Conservation (phyloP, 2,329 filamentous ascomycete genomes). For the Arthrobotrys sinensis region DNA sequence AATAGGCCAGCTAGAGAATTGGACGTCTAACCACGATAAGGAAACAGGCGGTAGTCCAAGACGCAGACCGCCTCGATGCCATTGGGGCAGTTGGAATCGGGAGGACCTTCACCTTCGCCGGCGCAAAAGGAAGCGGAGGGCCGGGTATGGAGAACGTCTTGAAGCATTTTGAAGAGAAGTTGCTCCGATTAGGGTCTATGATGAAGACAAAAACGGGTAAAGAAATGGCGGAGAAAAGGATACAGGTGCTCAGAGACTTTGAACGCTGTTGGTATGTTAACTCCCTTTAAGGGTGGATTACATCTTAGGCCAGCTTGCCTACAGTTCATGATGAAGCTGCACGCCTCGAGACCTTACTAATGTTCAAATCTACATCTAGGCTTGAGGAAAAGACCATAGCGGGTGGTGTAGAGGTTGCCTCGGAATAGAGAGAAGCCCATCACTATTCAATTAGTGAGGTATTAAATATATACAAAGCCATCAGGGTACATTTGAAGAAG, state of each 20-base stretch:
- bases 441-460: too few relatives aligned
- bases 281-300: neutral
- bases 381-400: slow-evolving; percentile 57
- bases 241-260: slow-evolving; percentile 71
- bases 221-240: slow-evolving; percentile 70
- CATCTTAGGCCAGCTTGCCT: neutral
- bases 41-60: slow-evolving; percentile 81
- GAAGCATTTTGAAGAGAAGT: slow-evolving; percentile 82
- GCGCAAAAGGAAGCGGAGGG: slow-evolving; percentile 72
- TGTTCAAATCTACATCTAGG: slow-evolving; percentile 11
- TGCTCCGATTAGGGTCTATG: slow-evolving; percentile 75
- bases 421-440: neutral
- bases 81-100: slow-evolving; percentile 89
- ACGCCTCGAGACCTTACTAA: neutral
- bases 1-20: neutral
- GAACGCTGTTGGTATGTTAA: slow-evolving; percentile 70
- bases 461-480: too few relatives aligned
- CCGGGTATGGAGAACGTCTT: slow-evolving; percentile 76
- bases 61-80: slow-evolving; percentile 92
- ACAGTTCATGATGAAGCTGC: neutral
- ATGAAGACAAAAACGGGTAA: slow-evolving; percentile 75
- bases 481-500: too few relatives aligned
- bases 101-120: slow-evolving; percentile 82
- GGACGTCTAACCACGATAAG: neutral
- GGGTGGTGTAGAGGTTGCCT: slow-evolving; percentile 34